Evolutionary conservation across 1,284 basidiomycete species (phyloP).

Genomic region (Serendipita sp.): DNA sequence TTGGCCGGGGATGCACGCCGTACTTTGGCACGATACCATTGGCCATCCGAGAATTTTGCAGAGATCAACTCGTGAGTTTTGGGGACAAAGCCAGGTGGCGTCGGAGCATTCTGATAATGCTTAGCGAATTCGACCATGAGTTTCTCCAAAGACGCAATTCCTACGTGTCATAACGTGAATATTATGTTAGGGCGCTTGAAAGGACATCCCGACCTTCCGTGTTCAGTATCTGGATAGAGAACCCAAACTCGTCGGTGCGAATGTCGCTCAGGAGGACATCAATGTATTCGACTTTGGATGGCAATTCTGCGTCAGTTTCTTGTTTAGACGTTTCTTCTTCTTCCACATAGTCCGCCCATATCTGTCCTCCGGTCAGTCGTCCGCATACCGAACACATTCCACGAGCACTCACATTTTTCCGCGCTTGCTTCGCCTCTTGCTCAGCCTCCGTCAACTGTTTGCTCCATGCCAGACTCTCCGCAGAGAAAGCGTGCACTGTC

Average conservation of each 20-base stretch:
- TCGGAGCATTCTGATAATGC: conserved; percentile 53
- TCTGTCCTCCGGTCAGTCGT: conserved; percentile 30
- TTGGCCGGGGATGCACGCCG: conserved; percentile 67
- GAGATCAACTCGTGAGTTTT: conserved; percentile 80
- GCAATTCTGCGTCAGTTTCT: conserved; percentile 30
- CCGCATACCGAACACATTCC: background rate
- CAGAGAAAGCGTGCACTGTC: conserved; percentile 76
- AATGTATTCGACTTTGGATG: conserved; percentile 70
- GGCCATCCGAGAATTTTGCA: conserved; percentile 77
- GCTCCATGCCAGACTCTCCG: conserved; percentile 66
- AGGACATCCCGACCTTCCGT: conserved; percentile 49
- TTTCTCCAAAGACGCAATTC: conserved; percentile 77
- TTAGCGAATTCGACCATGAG: conserved; percentile 87
- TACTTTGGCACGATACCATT: conserved; percentile 90
- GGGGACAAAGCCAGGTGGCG: conserved; percentile 56
- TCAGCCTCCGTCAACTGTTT: conserved; percentile 76
- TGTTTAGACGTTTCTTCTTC: conserved; percentile 38
- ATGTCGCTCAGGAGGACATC: conserved; percentile 89
- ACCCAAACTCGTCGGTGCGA: conserved; percentile 59
- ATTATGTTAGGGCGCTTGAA: background rate
- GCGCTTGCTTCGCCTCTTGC: conserved; percentile 62
- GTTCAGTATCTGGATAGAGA: conserved; percentile 86
- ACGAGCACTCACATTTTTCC: conserved; percentile 47
- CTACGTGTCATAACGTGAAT: conserved; percentile 24
- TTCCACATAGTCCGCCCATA: conserved; percentile 72